Evolutionary conservation across 179 eudicot species (phyloP).

Genomic region (Corrigiola litoralis): DNA sequence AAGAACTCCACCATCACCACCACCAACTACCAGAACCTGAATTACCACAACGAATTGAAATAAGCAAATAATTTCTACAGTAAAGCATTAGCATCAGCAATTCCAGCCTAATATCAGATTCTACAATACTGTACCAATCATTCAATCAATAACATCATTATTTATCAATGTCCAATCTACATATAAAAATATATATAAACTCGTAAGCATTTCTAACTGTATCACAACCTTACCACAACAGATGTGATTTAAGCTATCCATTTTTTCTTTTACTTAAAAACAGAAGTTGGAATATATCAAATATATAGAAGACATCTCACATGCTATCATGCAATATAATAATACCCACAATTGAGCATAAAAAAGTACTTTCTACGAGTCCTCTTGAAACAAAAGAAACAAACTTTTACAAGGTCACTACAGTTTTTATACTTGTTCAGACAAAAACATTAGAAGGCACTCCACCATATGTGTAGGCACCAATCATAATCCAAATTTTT

Average conservation of each 20-base stretch:
- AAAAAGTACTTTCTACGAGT: neutral
- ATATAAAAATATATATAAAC: too few species aligned
- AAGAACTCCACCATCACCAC: slow-evolving; percentile 99
- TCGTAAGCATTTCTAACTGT: neutral
- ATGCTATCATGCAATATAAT: neutral
- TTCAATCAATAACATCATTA: too few species aligned
- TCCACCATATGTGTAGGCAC: too few species aligned
- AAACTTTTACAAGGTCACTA: too few species aligned
- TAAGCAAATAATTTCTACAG: neutral
- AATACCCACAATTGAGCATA: neutral
- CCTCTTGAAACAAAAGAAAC: neutral
- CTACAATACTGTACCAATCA: too few species aligned
- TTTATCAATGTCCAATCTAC: too few species aligned
- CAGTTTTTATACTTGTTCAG: too few species aligned
- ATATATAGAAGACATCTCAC: neutral
- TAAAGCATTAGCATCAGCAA: neutral
- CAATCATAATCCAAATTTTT: too few species aligned
- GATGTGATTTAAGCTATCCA: neutral
- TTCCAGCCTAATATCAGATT: neutral
- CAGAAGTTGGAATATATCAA: neutral
- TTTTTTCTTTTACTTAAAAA: too few species aligned
- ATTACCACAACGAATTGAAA: slow-evolving; percentile 8
- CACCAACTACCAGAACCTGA: slow-evolving; percentile 98
- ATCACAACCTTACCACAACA: neutral
- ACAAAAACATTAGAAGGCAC: too few species aligned